A percentile compares a stretch with the other conserved stretches of the same genome.
phyloP scores from a whole-genome alignment of 2,329 filamentous ascomycete species.

The Aschersonia sp. region DNA sequence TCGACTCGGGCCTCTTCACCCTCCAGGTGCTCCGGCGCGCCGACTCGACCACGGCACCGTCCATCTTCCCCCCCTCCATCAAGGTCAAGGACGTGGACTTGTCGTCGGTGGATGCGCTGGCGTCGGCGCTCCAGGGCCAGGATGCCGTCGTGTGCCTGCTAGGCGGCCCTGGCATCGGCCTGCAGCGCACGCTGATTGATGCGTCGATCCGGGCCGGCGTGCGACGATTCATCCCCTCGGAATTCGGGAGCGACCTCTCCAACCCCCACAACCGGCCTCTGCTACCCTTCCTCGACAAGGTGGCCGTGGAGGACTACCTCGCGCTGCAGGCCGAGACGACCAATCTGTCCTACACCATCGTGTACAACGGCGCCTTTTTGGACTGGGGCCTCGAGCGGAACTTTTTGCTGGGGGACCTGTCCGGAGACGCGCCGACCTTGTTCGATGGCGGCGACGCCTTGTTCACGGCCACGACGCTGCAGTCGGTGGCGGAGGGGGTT shows the following conservation, averaged over 20 bases:
- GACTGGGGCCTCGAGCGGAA: constrained; percentile 35
- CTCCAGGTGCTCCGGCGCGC: constrained; percentile 19
- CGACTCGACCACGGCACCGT: constrained; percentile 21
- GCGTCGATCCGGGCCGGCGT: constrained; percentile 46
- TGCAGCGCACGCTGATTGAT: constrained; percentile 31
- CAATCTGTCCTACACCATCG: constrained; percentile 36
- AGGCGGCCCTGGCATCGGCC: constrained; percentile 22
- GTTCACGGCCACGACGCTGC: constrained; percentile 34
- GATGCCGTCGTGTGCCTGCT: constrained; percentile 36
- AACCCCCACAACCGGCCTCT: constrained; percentile 22
- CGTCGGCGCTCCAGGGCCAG: constrained; percentile 34
- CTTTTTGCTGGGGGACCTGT: constrained; percentile 26
- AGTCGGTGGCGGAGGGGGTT: constrained; percentile 30
- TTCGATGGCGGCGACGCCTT: constrained; percentile 33
- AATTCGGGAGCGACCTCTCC: constrained; percentile 29
- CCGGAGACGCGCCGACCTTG: constrained; percentile 23
- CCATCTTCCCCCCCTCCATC: constrained; percentile 11
- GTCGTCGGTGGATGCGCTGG: constrained; percentile 31
- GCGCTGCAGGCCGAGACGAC: constrained; percentile 22
- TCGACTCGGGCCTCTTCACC: constrained; percentile 18
- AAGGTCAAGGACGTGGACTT: constrained; percentile 22
- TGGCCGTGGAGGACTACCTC: constrained; percentile 24
- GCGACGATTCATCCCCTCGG: constrained; percentile 45
- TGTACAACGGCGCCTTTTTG: constrained; percentile 41
- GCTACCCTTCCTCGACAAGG: constrained; percentile 37